Conservation (phyloP, 208 protist species). For the Trypanosoma boissoni region DNA sequence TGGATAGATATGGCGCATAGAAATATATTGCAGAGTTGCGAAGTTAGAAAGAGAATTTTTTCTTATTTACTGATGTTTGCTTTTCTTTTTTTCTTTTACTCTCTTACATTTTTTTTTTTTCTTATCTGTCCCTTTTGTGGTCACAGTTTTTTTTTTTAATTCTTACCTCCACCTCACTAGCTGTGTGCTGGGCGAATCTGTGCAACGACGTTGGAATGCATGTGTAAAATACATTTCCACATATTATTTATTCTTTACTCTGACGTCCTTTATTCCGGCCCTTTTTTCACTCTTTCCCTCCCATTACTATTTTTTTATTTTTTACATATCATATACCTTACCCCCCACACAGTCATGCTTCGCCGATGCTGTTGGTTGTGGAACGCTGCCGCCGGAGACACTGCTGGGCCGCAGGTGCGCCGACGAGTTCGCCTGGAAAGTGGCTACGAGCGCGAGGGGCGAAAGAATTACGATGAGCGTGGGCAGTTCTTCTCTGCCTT, state of each 20-base stretch:
- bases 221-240: too few relatives aligned
- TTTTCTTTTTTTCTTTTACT: slow-evolving; percentile 5
- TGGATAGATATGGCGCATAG: too few relatives aligned
- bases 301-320: too few relatives aligned
- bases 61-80: not conserved
- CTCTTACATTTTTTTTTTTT: not conserved
- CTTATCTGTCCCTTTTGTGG: not conserved
- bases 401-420: slow-evolving; percentile 3
- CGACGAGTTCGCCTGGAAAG: slow-evolving; percentile 67
- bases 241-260: too few relatives aligned
- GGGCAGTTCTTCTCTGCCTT: slow-evolving; percentile 87
- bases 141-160: slow-evolving; percentile 2
- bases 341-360: slow-evolving; percentile 27
- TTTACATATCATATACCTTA: not conserved
- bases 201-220: too few relatives aligned
- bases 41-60: not conserved
- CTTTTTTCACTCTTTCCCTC: too few relatives aligned
- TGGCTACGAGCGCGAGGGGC: slow-evolving; percentile 40
- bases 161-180: too few relatives aligned
- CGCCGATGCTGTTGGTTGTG: slow-evolving; percentile 31
- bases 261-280: too few relatives aligned
- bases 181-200: too few relatives aligned
- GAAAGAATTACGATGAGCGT: slow-evolving; percentile 70
- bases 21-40: not conserved
- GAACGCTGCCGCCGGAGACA: slow-evolving; percentile 20